Conservation (phyloP, 345 rosid species). For the Litchi chinensis region DNA sequence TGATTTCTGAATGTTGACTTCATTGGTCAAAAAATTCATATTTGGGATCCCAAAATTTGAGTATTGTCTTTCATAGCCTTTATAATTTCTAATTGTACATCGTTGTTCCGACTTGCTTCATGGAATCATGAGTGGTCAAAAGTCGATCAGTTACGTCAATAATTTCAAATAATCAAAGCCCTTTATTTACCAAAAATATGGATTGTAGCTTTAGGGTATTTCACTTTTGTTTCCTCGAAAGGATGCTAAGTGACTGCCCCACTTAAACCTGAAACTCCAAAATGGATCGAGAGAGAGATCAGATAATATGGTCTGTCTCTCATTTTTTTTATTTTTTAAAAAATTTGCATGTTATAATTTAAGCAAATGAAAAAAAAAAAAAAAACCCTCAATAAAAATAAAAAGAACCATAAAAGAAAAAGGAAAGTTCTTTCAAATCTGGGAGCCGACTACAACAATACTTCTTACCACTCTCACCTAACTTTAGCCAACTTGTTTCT, state of each 20-base stretch:
- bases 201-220: not conserved
- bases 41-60: not conserved
- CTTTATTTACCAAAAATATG: not conserved
- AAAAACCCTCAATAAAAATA: not conserved
- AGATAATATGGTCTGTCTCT: constrained; percentile 28
- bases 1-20: not conserved
- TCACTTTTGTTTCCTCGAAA: not conserved
- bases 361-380: constrained; percentile 11
- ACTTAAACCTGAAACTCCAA: constrained; percentile 3
- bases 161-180: not conserved
- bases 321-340: not conserved
- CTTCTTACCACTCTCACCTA: constrained; percentile 19
- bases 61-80: not conserved
- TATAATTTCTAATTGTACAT: not conserved
- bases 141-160: not conserved
- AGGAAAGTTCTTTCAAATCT: constrained; percentile 24
- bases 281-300: constrained; percentile 1
- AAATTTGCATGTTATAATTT: not conserved
- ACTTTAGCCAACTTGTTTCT: not conserved
- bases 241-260: constrained; percentile 1
- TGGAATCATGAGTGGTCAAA: not conserved
- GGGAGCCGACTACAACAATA: constrained; percentile 20
- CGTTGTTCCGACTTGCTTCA: not conserved
- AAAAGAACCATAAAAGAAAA: not conserved
- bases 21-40: not conserved